These are phyloP conservation scores for Pugionium cornutum DNA, from an alignment of 345 rosid species.

Conservation along the genomic window DNA sequence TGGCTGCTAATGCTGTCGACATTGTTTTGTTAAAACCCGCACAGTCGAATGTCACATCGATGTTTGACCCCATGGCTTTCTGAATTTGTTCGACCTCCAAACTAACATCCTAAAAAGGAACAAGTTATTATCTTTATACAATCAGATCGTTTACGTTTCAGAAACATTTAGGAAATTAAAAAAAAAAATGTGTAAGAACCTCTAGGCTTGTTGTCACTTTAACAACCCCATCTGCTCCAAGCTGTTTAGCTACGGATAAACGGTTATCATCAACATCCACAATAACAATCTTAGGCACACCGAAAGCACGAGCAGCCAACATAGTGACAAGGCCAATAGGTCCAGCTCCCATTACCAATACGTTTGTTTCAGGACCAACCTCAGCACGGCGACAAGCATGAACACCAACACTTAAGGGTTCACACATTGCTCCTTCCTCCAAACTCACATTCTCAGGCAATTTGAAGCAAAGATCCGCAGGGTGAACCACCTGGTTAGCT, in stretches of 20 bases:
- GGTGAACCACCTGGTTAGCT: constrained; percentile 93
- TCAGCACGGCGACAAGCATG: constrained; percentile 91
- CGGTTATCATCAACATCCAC: constrained; percentile 78
- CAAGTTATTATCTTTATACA: neutral
- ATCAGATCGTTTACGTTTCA: neutral
- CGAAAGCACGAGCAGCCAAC: constrained; percentile 89
- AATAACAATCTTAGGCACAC: constrained; percentile 74
- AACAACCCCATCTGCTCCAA: constrained; percentile 67
- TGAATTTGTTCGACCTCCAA: constrained; percentile 64
- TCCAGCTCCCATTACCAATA: constrained; percentile 82
- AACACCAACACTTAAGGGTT: constrained; percentile 89
- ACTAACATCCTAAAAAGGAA: constrained; percentile 52
- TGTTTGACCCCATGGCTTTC: constrained; percentile 57
- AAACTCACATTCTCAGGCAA: constrained; percentile 85
- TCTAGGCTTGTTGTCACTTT: constrained; percentile 61
- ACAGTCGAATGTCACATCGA: constrained; percentile 85
- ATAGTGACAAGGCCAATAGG: constrained; percentile 92
- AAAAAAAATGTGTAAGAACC: constrained; percentile 43
- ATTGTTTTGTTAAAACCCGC: constrained; percentile 88
- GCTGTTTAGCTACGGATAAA: constrained; percentile 68
- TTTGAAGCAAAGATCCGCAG: constrained; percentile 84
- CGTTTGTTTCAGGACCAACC: constrained; percentile 69
- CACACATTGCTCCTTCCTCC: constrained; percentile 99
- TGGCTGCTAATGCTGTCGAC: constrained; percentile 74
- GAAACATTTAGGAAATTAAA: neutral